A percentile compares a stretch with the other conserved stretches of the same genome.
These are phyloP conservation scores for Heliamphora pulchella DNA, from an alignment of 179 eudicot species.

Conservation along the genomic window DNA sequence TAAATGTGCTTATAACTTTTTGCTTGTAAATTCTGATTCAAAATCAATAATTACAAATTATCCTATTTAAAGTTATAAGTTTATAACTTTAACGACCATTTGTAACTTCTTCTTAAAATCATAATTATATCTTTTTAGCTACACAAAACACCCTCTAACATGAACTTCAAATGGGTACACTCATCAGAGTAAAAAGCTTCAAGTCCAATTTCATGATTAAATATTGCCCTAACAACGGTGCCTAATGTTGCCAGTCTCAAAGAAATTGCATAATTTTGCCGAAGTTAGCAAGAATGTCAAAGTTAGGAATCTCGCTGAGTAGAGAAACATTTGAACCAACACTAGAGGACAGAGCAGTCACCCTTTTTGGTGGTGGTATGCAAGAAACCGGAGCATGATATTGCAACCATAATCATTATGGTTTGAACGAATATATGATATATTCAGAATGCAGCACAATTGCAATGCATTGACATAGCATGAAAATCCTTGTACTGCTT, in stretches of 20 bases:
- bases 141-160: too few relatives aligned
- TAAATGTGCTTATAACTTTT: too few relatives aligned
- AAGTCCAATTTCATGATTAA: neutral
- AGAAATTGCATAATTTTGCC: neutral
- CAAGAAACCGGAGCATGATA: neutral
- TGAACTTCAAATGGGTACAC: neutral
- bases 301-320: conserved; percentile 4
- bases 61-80: too few relatives aligned
- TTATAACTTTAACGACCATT: too few relatives aligned
- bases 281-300: neutral
- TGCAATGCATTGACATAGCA: neutral
- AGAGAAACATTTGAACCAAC: too few relatives aligned
- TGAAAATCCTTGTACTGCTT: neutral
- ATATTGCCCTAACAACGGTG: neutral
- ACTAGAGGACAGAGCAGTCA: neutral
- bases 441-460: neutral
- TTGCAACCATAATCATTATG: neutral
- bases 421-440: neutral
- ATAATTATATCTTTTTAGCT: too few relatives aligned
- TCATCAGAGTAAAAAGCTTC: neutral
- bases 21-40: too few relatives aligned
- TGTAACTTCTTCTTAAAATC: too few relatives aligned
- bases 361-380: neutral
- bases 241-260: neutral
- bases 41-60: too few relatives aligned